phyloP scores from a whole-genome alignment of 2,329 filamentous ascomycete genomes.

The Pezicula radicicola region DNA sequence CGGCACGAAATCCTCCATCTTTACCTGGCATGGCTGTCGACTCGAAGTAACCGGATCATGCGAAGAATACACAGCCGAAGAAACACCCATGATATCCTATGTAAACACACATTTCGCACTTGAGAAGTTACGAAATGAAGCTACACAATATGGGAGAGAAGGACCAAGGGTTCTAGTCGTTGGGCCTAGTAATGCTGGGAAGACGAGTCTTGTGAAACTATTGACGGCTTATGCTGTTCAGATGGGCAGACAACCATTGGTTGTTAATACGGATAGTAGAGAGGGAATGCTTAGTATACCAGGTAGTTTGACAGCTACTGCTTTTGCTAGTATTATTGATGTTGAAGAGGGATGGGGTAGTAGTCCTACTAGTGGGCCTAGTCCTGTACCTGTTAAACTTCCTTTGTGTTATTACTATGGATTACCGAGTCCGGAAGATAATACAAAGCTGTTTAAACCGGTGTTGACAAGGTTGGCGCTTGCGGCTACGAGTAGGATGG shows the following conservation, averaged over 20 bases:
- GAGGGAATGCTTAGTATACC: slow-evolving; percentile 78
- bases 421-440: slow-evolving; percentile 67
- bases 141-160: slow-evolving; percentile 44
- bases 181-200: slow-evolving; percentile 75
- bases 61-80: slow-evolving; percentile 66
- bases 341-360: slow-evolving; percentile 86
- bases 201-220: slow-evolving; percentile 76
- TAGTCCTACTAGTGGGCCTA: slow-evolving; percentile 87
- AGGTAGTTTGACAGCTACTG: slow-evolving; percentile 81
- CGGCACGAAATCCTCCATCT: slow-evolving; percentile 81
- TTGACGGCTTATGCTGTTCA: slow-evolving; percentile 78
- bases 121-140: slow-evolving; percentile 65
- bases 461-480: slow-evolving; percentile 75
- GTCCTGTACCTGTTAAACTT: slow-evolving; percentile 83
- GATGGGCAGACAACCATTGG: slow-evolving; percentile 69
- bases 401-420: slow-evolving; percentile 91
- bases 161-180: slow-evolving; percentile 84
- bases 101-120: slow-evolving; percentile 88
- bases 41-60: slow-evolving; percentile 67
- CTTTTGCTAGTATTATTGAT: slow-evolving; percentile 84
- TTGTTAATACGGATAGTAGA: slow-evolving; percentile 80
- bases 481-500: slow-evolving; percentile 72
- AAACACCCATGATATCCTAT: slow-evolving; percentile 78
- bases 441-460: slow-evolving; percentile 68
- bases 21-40: slow-evolving; percentile 87